A percentile compares a stretch with the other conserved stretches of the same genome.
phyloP scores from a whole-genome alignment of 2,329 filamentous ascomycete species.

The Arthrobotrys entomopaga region DNA sequence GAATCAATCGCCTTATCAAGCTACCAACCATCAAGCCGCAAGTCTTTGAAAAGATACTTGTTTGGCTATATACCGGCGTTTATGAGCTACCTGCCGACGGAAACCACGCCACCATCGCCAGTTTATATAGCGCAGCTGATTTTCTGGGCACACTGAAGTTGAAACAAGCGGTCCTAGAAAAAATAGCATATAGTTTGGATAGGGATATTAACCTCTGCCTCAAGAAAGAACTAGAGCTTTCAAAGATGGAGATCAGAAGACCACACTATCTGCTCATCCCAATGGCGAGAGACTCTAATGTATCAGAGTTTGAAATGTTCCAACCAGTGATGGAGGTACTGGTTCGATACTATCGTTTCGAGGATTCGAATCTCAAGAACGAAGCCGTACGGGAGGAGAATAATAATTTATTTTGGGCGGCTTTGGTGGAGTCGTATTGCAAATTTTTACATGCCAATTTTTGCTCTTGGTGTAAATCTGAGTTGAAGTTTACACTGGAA shows the following conservation, averaged over 20 bases:
- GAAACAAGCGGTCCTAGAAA: slow-evolving; percentile 17
- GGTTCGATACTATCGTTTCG: not conserved
- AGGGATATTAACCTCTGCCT: not conserved
- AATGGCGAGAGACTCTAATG: not conserved
- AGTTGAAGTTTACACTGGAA: too few relatives aligned
- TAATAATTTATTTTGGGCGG: slow-evolving; percentile 5
- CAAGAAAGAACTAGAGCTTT: not conserved
- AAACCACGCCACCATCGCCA: not conserved
- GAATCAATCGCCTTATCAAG: not conserved
- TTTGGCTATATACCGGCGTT: slow-evolving; percentile 24
- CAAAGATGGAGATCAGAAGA: not conserved
- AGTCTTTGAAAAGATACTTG: slow-evolving; percentile 18
- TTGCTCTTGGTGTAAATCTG: not conserved
- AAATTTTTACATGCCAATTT: not conserved
- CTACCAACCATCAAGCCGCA: not conserved
- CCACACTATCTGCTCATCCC: not conserved
- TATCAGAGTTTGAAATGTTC: slow-evolving; percentile 5
- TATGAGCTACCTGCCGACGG: slow-evolving; percentile 10
- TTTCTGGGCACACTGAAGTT: slow-evolving; percentile 7
- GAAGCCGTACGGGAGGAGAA: not conserved
- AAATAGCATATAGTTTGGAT: not conserved
- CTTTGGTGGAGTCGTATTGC: not conserved
- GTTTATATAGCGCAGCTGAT: slow-evolving; percentile 13
- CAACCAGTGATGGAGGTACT: not conserved
- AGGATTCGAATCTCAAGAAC: not conserved